Evolutionary conservation across 1,139 yeast genomes (phyloP), one percentile per base, ranked within the genome.

Genomic region (Yamadazyma mexicana): DNA sequence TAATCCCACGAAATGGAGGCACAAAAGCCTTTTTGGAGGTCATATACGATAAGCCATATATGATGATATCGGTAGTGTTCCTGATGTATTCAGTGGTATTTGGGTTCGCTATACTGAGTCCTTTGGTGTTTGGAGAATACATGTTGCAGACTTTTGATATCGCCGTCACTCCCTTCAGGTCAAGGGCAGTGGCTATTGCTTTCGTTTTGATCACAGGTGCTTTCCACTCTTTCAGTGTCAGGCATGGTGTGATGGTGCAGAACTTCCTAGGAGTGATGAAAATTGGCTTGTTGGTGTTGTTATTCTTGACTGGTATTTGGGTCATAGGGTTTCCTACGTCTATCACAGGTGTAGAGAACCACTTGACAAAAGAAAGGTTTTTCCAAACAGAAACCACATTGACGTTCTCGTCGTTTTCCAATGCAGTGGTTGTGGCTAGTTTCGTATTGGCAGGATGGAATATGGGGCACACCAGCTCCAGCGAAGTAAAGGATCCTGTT

Each of bases 1-100:
- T 82, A 49, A 69, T 83, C 8, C 89, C 91, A 0, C 64, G 86
- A 54, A 79, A 83, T 48, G 92, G 94, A 2, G 94, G 92, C 0
- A 75, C 82, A 26, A 84, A 84, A 52, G 82, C 79, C 15, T 84
- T 84, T 47, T 59, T 84, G 45, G 91, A 83, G 54, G 77, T 74
- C 46, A 77, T 83, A 17, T 84, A 80, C 53, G 69, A 74, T 39
- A 73, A 62, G 45, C 92, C 91, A 0, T 66, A 64, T 39, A 65
- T 79, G 65, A 59, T 83, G 56, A 73, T 79, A 37, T 75, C 83
- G 37, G 87, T 81, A 7, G 66, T 81, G 2, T 76, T 75, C 50
- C 76, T 78, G 48, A 56, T 79, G 2, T 81, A 72, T 51, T 74
- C 83, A 2, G 70, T 84, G 2, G 47, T 77, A 27, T 81, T 82